These are phyloP conservation scores for Triadica sebifera DNA, from an alignment of 345 rosid genomes.

Conservation along the genomic window DNA sequence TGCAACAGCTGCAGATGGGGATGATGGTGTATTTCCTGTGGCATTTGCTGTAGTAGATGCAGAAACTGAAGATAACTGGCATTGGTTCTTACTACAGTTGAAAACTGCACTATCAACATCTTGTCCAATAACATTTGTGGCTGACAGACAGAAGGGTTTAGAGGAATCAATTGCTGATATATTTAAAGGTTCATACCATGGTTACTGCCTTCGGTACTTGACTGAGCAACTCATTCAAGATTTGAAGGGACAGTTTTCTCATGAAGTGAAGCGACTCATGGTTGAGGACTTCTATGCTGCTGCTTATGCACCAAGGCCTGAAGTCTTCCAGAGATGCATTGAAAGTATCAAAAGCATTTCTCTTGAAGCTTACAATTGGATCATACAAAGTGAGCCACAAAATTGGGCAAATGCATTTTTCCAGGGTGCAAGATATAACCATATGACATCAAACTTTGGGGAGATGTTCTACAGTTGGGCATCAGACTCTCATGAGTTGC, in stretches of 20 bases:
- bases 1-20: constrained; percentile 84
- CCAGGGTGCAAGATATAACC: constrained; percentile 80
- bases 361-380: constrained; percentile 77
- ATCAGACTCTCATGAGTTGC: constrained; percentile 78
- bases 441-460: constrained; percentile 76
- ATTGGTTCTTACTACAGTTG: constrained; percentile 84
- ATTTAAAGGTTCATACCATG: constrained; percentile 64
- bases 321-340: constrained; percentile 53
- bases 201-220: constrained; percentile 67
- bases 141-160: constrained; percentile 77
- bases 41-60: constrained; percentile 84
- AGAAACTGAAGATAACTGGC: constrained; percentile 81
- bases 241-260: constrained; percentile 89
- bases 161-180: constrained; percentile 61
- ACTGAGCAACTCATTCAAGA: constrained; percentile 69
- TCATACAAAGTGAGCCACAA: constrained; percentile 72
- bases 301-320: constrained; percentile 63
- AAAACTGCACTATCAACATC: constrained; percentile 60
- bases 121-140: constrained; percentile 71
- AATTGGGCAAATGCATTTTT: constrained; percentile 90
- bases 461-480: constrained; percentile 79
- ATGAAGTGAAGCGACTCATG: constrained; percentile 74
- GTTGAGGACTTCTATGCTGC: constrained; percentile 76
- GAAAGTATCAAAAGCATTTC: constrained; percentile 82
- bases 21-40: constrained; percentile 76